Percentiles rank a stretch among this genome's conserved stretches.
These are phyloP conservation scores for Hortiboletus flavorubellus DNA, from an alignment of 768 basidiomycete genomes.

Conservation along the genomic window DNA sequence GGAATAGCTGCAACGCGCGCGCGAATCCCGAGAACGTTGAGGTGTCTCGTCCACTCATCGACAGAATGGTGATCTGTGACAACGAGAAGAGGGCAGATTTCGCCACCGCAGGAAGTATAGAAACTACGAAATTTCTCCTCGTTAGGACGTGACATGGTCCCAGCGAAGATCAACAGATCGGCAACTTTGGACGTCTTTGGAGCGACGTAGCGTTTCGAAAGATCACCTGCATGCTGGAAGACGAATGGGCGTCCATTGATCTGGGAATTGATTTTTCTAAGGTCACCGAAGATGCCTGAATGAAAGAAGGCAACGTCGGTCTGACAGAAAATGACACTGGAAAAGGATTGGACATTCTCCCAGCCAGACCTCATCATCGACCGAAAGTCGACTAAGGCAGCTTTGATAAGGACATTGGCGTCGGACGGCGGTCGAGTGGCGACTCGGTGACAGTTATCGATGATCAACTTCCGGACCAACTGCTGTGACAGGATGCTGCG, in stretches of 20 bases:
- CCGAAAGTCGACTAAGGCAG: slow-evolving; percentile 25
- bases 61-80: slow-evolving; percentile 11
- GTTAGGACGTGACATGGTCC: slow-evolving; percentile 10
- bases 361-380: slow-evolving; percentile 25
- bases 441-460: slow-evolving; percentile 14
- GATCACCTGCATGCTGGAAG: slow-evolving; percentile 20
- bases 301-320: slow-evolving; percentile 13
- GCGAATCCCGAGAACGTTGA: slow-evolving; percentile 10
- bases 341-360: slow-evolving; percentile 19
- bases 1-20: slow-evolving; percentile 13
- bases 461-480: slow-evolving; percentile 21
- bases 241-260: slow-evolving; percentile 24
- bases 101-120: slow-evolving; percentile 19
- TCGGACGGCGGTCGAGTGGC: slow-evolving; percentile 18
- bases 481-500: slow-evolving; percentile 23
- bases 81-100: slow-evolving; percentile 25
- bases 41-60: slow-evolving; percentile 8
- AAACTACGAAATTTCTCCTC: slow-evolving; percentile 6
- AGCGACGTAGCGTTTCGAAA: slow-evolving; percentile 12
- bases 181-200: slow-evolving; percentile 21
- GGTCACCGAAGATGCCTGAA: slow-evolving; percentile 14
- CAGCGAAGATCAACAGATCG: slow-evolving; percentile 24
- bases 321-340: slow-evolving; percentile 20
- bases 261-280: slow-evolving; percentile 15
- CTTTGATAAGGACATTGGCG: slow-evolving; percentile 23